Percentiles rank a stretch among this genome's conserved stretches.
Conservation (phyloP, 257 asterid genomes). For the Rehmannia glutinosa region DNA sequence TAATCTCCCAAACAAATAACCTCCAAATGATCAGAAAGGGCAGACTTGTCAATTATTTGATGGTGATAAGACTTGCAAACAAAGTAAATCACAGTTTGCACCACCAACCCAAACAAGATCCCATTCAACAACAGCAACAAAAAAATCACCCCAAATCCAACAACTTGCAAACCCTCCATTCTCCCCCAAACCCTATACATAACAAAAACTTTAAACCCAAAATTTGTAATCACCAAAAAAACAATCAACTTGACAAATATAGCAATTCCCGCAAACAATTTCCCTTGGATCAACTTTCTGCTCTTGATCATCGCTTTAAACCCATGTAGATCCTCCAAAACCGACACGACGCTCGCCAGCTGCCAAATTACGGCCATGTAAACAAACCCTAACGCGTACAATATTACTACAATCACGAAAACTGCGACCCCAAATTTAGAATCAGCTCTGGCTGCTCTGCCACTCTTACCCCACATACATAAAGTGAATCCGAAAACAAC, state of each 20-base stretch:
- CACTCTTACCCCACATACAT: neutral
- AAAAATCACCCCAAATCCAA: slow-evolving; percentile 31
- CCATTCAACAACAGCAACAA: slow-evolving; percentile 27
- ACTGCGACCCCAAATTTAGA: neutral
- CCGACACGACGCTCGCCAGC: slow-evolving; percentile 59
- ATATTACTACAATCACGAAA: slow-evolving; percentile 7
- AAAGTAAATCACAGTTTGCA: slow-evolving; percentile 55
- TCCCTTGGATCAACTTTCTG: slow-evolving; percentile 49
- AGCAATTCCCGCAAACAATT: slow-evolving; percentile 25
- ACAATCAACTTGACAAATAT: slow-evolving; percentile 37
- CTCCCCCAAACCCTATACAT: neutral
- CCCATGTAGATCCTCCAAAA: slow-evolving; percentile 56
- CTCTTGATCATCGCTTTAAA: slow-evolving; percentile 52
- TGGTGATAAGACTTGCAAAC: slow-evolving; percentile 69
- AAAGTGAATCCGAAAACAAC: slow-evolving; percentile 9
- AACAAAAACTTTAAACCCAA: slow-evolving; percentile 21
- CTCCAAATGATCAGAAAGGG: slow-evolving; percentile 62
- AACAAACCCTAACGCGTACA: slow-evolving; percentile 34
- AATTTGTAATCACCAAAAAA: too few species aligned
- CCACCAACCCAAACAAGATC: slow-evolving; percentile 45
- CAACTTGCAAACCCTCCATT: neutral
- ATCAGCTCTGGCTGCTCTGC: neutral
- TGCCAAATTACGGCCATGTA: slow-evolving; percentile 56
- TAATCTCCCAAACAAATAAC: slow-evolving; percentile 68
- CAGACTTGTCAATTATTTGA: slow-evolving; percentile 57